These are phyloP conservation scores for Nemania sp. DNA, from an alignment of 2,329 filamentous ascomycete genomes.

Conservation along the genomic window DNA sequence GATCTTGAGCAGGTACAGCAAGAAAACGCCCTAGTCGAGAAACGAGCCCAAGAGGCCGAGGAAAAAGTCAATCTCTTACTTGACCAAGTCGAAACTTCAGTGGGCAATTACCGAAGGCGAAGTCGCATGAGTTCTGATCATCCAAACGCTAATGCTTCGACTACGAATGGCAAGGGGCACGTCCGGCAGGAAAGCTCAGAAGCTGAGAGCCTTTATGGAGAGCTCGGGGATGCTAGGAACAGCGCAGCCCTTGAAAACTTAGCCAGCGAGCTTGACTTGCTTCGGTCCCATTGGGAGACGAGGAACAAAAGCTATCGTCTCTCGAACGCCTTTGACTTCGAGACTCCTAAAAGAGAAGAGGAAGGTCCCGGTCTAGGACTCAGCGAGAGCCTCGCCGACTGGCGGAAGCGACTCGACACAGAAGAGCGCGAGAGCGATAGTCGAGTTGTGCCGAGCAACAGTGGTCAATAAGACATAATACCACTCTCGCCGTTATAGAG, in stretches of 20 bases:
- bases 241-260: conserved; percentile 82
- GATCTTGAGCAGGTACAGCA: conserved; percentile 82
- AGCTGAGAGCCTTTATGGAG: conserved; percentile 65
- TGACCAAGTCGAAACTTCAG: conserved; percentile 91
- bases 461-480: conserved; percentile 21
- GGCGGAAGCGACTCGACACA: conserved; percentile 76
- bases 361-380: conserved; percentile 55
- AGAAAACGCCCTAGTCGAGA: conserved; percentile 81
- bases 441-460: conserved; percentile 26
- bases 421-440: conserved; percentile 46
- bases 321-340: conserved; percentile 88
- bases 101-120: conserved; percentile 90
- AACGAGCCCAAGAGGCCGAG: conserved; percentile 86
- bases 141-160: conserved; percentile 45
- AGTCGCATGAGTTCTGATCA: conserved; percentile 62
- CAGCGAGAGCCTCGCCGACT: conserved; percentile 76
- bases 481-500: background rate
- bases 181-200: conserved; percentile 61
- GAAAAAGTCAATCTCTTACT: conserved; percentile 90
- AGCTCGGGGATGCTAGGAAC: conserved; percentile 59
- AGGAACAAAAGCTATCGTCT: conserved; percentile 94
- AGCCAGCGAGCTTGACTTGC: conserved; percentile 86
- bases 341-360: conserved; percentile 54
- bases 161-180: conserved; percentile 43
- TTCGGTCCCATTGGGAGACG: conserved; percentile 91